phyloP scores from a whole-genome alignment of 1,284 basidiomycete species.

The Malassezia globosa region DNA sequence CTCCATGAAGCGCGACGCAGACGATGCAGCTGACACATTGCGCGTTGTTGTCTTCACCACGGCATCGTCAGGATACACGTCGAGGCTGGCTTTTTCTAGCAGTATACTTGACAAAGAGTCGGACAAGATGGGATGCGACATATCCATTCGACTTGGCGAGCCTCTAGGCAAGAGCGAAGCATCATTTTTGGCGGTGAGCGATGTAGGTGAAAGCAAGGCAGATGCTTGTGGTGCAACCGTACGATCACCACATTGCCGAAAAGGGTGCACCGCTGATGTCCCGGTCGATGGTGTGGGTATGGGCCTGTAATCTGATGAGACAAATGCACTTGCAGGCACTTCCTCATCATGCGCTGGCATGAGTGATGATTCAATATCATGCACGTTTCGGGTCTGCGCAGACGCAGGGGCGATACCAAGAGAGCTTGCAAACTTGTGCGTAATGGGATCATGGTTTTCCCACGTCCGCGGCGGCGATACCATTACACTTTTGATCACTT shows the following conservation, averaged over 20 bases:
- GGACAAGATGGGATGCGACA: too few relatives aligned
- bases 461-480: not conserved
- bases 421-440: conserved; percentile 13
- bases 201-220: not conserved
- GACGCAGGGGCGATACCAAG: conserved; percentile 4
- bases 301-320: too few relatives aligned
- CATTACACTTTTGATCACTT: conserved; percentile 14
- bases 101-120: too few relatives aligned
- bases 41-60: not conserved
- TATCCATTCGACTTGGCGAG: too few relatives aligned
- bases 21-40: too few relatives aligned
- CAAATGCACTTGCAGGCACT: not conserved
- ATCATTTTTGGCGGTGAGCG: not conserved
- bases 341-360: not conserved
- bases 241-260: not conserved
- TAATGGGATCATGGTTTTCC: not conserved
- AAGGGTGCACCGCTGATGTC: not conserved
- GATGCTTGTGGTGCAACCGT: not conserved
- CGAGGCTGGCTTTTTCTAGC: too few relatives aligned
- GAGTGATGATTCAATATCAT: not conserved
- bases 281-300: too few relatives aligned
- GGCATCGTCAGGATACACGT: not conserved
- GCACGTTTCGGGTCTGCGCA: not conserved
- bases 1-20: too few relatives aligned
- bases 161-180: not conserved